A percentile compares a stretch with the other conserved stretches of the same genome.
Conservation (phyloP, 2,329 filamentous ascomycete species). For the Orbilia quercus region DNA sequence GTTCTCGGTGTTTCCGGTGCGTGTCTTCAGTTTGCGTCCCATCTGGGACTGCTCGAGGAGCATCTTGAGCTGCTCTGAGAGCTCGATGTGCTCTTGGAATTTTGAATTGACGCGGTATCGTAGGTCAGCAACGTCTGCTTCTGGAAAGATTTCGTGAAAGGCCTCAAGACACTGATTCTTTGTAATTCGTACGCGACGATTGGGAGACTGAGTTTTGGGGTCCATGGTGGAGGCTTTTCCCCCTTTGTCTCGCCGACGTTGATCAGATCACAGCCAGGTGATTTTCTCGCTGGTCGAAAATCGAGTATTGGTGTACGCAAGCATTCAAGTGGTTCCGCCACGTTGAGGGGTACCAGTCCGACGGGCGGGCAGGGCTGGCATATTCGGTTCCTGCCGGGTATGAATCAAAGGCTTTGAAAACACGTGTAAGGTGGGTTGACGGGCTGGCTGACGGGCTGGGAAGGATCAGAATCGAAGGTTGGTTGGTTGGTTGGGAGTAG, state of each 20-base stretch:
- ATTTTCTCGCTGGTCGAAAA: neutral
- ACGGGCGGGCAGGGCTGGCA: slow-evolving; percentile 6
- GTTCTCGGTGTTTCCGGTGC: slow-evolving; percentile 62
- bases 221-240: slow-evolving; percentile 26
- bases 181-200: neutral
- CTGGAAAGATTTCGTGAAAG: slow-evolving; percentile 48
- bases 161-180: slow-evolving; percentile 45
- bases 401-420: neutral
- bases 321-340: neutral
- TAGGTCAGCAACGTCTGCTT: slow-evolving; percentile 77
- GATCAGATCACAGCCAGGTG: neutral
- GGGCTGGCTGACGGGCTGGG: too few species aligned
- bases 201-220: slow-evolving; percentile 7
- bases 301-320: neutral
- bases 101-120: slow-evolving; percentile 78
- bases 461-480: too few species aligned
- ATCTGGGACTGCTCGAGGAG: slow-evolving; percentile 71
- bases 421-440: neutral
- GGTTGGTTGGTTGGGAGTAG: too few species aligned
- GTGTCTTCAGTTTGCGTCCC: slow-evolving; percentile 61
- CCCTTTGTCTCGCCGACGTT: neutral
- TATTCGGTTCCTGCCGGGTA: slow-evolving; percentile 3
- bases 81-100: slow-evolving; percentile 76
- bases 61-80: slow-evolving; percentile 81
- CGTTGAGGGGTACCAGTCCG: slow-evolving; percentile 5